Evolutionary conservation across 768 basidiomycete species (phyloP).

Genomic region (Calvatia gigantea): DNA sequence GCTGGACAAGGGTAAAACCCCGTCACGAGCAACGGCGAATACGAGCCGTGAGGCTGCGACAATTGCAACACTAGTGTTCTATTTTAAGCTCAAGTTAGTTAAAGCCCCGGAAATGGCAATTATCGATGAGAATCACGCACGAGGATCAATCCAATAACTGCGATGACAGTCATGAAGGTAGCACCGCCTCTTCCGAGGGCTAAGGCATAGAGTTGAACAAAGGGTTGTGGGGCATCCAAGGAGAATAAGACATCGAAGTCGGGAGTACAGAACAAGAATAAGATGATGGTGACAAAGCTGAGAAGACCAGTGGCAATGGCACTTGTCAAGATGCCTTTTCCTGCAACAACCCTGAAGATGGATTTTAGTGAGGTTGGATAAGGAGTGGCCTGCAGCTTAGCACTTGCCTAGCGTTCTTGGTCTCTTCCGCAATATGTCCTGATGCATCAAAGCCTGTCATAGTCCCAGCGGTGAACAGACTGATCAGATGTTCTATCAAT

Average conservation of each 20-base stretch:
- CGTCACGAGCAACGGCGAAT: constrained; percentile 93
- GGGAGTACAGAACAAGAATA: constrained; percentile 84
- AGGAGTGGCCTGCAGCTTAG: background rate
- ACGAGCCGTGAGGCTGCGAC: constrained; percentile 87
- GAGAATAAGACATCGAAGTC: constrained; percentile 73
- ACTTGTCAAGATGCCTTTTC: constrained; percentile 77
- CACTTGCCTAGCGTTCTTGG: constrained; percentile 67
- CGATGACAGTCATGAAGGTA: constrained; percentile 85
- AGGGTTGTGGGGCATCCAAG: constrained; percentile 84
- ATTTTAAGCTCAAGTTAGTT: constrained; percentile 5
- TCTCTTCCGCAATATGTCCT: constrained; percentile 87
- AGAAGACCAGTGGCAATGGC: constrained; percentile 74
- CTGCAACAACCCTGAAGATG: constrained; percentile 61
- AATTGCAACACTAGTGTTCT: constrained; percentile 87
- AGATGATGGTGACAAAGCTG: constrained; percentile 75
- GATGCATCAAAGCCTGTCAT: constrained; percentile 90
- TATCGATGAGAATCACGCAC: constrained; percentile 36
- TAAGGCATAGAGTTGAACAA: constrained; percentile 82
- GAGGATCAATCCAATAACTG: constrained; percentile 80
- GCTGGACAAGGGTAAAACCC: constrained; percentile 75
- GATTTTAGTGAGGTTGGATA: constrained; percentile 4
- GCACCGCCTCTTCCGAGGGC: constrained; percentile 78
- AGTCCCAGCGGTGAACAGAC: constrained; percentile 83
- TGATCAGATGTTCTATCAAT: constrained; percentile 22
- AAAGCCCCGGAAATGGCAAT: background rate